Conservation (phyloP, 352 stramenopile species). For the Albugo candida region DNA sequence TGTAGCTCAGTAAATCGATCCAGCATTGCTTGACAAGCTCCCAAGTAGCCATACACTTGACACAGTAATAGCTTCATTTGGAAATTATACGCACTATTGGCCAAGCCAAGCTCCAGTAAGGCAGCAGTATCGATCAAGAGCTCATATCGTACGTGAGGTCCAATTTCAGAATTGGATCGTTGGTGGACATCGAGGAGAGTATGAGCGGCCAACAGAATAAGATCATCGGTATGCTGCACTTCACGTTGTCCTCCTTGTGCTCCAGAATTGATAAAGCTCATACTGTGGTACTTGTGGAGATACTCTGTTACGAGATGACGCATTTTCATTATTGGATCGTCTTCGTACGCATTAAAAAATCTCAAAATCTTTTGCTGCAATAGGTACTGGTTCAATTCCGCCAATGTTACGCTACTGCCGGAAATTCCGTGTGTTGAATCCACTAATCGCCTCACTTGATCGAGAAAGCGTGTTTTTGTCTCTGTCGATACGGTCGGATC, state of each 20-base stretch:
- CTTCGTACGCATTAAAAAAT: constrained; percentile 21
- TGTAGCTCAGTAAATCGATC: constrained; percentile 50
- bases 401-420: constrained; percentile 19
- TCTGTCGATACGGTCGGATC: constrained; percentile 11
- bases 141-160: constrained; percentile 8
- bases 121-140: constrained; percentile 31
- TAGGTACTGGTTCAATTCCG: constrained; percentile 27
- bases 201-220: constrained; percentile 52
- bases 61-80: constrained; percentile 79
- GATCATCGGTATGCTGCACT: constrained; percentile 66
- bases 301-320: constrained; percentile 21
- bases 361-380: constrained; percentile 48
- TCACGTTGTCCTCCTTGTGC: constrained; percentile 56
- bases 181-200: constrained; percentile 55
- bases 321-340: constrained; percentile 6
- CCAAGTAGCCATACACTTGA: constrained; percentile 56
- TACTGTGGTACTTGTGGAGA: constrained; percentile 43
- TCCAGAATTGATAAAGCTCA: constrained; percentile 49
- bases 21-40: constrained; percentile 40
- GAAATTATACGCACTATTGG: constrained; percentile 75
- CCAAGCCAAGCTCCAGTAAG: constrained; percentile 53
- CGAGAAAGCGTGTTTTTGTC: constrained; percentile 17
- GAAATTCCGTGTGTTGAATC: constrained; percentile 3
- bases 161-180: constrained; percentile 2
- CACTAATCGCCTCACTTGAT: constrained; percentile 18